Evolutionary conservation across 208 protist genomes (phyloP).

Genomic region (Trypanosoma grayi): DNA sequence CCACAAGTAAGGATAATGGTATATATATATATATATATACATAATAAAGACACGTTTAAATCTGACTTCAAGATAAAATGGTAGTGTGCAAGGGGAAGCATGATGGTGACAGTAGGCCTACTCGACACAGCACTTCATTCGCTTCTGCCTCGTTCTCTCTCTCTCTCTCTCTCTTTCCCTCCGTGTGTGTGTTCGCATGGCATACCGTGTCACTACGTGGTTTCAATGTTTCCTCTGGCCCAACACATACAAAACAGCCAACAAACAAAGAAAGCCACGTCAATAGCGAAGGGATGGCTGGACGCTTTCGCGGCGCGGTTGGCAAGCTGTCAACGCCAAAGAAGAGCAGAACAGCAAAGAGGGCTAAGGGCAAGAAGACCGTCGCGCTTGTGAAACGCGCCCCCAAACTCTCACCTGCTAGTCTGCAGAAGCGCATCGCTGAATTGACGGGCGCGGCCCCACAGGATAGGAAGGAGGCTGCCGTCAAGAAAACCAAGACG

Average conservation of each 20-base stretch:
- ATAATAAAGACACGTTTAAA: too few species aligned
- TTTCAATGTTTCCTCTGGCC: not conserved
- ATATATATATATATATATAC: conserved; percentile 14
- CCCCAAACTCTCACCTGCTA: conserved; percentile 50
- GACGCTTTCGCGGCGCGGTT: conserved; percentile 75
- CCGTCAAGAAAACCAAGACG: not conserved
- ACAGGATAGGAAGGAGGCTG: not conserved
- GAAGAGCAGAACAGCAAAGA: conserved; percentile 44
- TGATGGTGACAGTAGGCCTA: not conserved
- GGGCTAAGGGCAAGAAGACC: conserved; percentile 49
- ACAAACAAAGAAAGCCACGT: not conserved
- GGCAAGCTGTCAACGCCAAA: conserved; percentile 65
- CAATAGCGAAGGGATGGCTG: conserved; percentile 43
- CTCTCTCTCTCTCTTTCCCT: not conserved
- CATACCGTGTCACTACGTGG: not conserved
- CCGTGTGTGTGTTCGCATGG: not conserved
- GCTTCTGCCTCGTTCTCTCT: not conserved
- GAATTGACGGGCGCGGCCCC: conserved; percentile 37
- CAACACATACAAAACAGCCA: not conserved
- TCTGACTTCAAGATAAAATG: too few species aligned
- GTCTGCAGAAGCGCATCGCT: conserved; percentile 63
- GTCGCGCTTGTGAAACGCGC: conserved; percentile 71
- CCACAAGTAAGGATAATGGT: conserved; percentile 10
- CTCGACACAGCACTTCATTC: too few species aligned
- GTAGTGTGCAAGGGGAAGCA: not conserved